Evolutionary conservation across 2,329 filamentous ascomycete genomes (phyloP), one percentile per base, ranked within the genome.

Genomic region (Oidium heveae): DNA sequence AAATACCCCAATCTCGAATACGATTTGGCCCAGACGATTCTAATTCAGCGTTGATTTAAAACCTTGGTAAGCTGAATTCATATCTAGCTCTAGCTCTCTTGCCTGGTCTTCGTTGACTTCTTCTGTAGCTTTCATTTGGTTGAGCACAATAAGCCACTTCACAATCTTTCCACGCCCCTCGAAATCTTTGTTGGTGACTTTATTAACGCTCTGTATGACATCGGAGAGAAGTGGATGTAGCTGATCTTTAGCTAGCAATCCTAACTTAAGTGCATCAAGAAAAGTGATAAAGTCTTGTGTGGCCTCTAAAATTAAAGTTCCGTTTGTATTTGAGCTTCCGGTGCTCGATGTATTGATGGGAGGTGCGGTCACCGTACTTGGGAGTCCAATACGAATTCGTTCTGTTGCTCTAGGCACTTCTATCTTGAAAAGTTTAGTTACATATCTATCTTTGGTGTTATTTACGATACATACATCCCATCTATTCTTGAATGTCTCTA

Each of bases 201-300:
- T 91, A 69, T 96, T 96, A 59, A 95, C 89, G 2, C 86, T 88
- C 64, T 95, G 89, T 58, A 98, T 98, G 18, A 95, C 86, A 62
- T 96, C 91, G 1, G 88, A 89, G 1, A 98, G 74, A 20, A 98
- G 72, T 3, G 91, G 91, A 65, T 98, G 93, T n/a, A 98, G 72
- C 58, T 91, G 87, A 67, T 96, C 89, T 65, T 98, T 98, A 51
- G 89, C 89, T 12, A 94, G 74, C 63, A 96, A 79, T 47, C 89
- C 88, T 55, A 98, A 78, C 65, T 88, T 88, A 62, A 98, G 75
- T 16, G 91, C 93, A 65, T 98, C 91, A 54, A 98, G 76, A 65
- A 98, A 89, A 0, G 91, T 98, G 67, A 98, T 98, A 67, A 98
- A 98, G 66, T 95, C 93, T 67, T 98, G 88, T 0, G 89, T 96